phyloP scores from a whole-genome alignment of 352 stramenopile genomes.

The Globisporangium barbulae region DNA sequence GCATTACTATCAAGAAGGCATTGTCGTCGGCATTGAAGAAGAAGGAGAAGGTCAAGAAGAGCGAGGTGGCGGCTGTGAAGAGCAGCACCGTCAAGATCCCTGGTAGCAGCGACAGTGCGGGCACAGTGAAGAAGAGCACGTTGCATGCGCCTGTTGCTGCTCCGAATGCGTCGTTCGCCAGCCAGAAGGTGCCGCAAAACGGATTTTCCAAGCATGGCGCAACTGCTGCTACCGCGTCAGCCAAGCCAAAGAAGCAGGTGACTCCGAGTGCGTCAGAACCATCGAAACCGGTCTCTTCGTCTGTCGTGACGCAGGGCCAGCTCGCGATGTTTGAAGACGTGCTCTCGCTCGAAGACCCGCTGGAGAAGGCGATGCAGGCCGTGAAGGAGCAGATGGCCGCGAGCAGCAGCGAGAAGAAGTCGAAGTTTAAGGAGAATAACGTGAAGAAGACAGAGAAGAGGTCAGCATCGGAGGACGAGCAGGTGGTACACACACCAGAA shows the following conservation, averaged over 20 bases:
- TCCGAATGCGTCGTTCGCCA: no score
- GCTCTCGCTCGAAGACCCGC: slow-evolving; percentile 20
- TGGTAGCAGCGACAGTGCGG: neutral
- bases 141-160: neutral
- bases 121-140: neutral
- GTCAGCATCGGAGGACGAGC: neutral
- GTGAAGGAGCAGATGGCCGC: slow-evolving; percentile 28
- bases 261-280: neutral
- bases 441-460: slow-evolving; percentile 5
- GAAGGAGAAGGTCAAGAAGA: neutral
- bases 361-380: slow-evolving; percentile 35
- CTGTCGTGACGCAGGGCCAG: slow-evolving; percentile 16
- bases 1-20: slow-evolving; percentile 29
- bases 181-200: no score
- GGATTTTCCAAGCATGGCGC: neutral
- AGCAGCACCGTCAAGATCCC: slow-evolving; percentile 17
- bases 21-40: slow-evolving; percentile 25
- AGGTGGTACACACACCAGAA: neutral
- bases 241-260: neutral
- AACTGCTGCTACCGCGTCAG: neutral
- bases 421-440: slow-evolving; percentile 4
- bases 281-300: neutral
- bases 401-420: slow-evolving; percentile 4
- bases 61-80: slow-evolving; percentile 1
- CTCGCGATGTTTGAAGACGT: slow-evolving; percentile 8